Conservation (phyloP, 2,329 filamentous ascomycete genomes). For the Cladorrhinum sp. region DNA sequence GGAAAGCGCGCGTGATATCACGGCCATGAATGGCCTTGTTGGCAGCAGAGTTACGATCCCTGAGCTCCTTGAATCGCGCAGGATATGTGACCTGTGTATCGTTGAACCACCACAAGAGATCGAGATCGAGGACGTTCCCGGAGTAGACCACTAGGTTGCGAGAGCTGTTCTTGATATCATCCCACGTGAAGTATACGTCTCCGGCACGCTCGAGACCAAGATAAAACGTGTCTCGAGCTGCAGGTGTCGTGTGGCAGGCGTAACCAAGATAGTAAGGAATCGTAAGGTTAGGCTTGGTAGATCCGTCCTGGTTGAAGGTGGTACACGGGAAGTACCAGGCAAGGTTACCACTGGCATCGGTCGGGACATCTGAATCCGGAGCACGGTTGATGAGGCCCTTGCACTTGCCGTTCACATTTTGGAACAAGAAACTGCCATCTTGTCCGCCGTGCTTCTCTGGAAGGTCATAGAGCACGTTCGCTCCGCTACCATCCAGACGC, state of each 20-base stretch:
- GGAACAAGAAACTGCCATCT: conserved; percentile 95
- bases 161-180: conserved; percentile 82
- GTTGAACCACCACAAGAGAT: conserved; percentile 90
- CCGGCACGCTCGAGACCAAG: conserved; percentile 62
- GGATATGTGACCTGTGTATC: conserved; percentile 73
- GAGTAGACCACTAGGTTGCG: conserved; percentile 94
- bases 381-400: conserved; percentile 80
- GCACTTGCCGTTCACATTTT: conserved; percentile 96
- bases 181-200: conserved; percentile 95
- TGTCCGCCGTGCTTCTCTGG: conserved; percentile 76
- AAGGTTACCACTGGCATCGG: conserved; percentile 67
- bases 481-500: conserved; percentile 43
- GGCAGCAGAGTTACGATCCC: conserved; percentile 58
- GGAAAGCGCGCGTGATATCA: conserved; percentile 86
- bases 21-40: conserved; percentile 70
- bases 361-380: conserved; percentile 71
- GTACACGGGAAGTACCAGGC: conserved; percentile 98
- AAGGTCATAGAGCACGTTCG: conserved; percentile 87
- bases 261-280: conserved; percentile 78
- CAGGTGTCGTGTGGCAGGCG: conserved; percentile 75
- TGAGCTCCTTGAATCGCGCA: conserved; percentile 73
- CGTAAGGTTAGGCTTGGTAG: conserved; percentile 70
- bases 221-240: conserved; percentile 73
- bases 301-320: conserved; percentile 91
- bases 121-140: conserved; percentile 85